Conservation (phyloP, 257 asterid species). For the Solanum sitiens region DNA sequence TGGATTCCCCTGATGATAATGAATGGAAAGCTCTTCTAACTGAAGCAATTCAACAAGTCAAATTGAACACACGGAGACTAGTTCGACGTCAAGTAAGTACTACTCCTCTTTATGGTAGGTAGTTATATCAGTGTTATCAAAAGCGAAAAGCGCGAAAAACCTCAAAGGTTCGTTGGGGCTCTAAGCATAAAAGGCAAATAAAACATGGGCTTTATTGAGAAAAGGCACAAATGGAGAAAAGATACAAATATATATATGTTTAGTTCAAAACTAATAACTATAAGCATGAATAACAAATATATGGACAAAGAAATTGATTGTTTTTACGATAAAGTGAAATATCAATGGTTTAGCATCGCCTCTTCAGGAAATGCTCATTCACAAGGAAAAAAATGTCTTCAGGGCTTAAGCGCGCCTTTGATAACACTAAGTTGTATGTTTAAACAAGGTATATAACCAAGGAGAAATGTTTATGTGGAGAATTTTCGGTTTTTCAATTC, state of each 20-base stretch:
- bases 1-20: conserved; percentile 21
- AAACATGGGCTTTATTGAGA: accelerated
- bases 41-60: conserved; percentile 60
- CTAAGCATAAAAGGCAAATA: accelerated
- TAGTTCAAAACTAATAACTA: no score
- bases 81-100: conserved; percentile 79
- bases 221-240: not conserved
- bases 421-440: not conserved
- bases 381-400: not conserved
- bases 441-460: not conserved
- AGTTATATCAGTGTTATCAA: not conserved
- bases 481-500: not conserved
- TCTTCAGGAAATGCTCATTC: not conserved
- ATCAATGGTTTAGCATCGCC: not conserved
- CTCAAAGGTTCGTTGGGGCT: not conserved
- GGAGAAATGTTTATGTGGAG: not conserved
- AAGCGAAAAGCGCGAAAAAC: not conserved
- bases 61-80: conserved; percentile 78
- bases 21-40: conserved; percentile 21
- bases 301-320: not conserved
- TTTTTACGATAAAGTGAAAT: not conserved
- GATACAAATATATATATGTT: no score
- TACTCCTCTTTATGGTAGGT: not conserved
- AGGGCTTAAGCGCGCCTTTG: not conserved
- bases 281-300: no score